Base-by-base conservation (phyloP, 2,329 filamentous ascomycete species). In the Sarocladium oryzae region DNA sequence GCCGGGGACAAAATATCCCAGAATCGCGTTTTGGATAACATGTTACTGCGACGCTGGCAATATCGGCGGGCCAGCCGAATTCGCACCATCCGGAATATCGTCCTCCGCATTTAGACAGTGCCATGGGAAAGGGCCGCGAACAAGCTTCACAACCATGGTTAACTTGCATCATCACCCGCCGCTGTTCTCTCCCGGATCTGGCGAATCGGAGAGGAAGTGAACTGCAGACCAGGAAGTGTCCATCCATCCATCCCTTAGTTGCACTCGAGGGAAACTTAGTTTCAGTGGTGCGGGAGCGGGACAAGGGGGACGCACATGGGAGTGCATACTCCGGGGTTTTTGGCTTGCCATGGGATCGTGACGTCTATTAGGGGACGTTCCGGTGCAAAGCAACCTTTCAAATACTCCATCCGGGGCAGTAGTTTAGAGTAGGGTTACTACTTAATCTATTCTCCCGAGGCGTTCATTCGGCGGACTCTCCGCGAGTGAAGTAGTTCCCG, bases 21-120 rank as follows among this genome's bases (percentile, higher is more conserved):
- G 13, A 28, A 21, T 9, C 9, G 43, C 16, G 43, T 16, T 48
- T 48, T 30, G 43, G 20, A 20, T 48, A 48, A 48, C 26, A 48
- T 33, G 26, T n/a, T 26, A 26, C n/a, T 48, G 43, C 28, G 28
- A 30, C 43, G 43, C 26, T 48, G 43, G 13, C 21, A 48, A 48
- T 48, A 48, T 48, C 43, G 10, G n/a, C n/a, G n/a, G 16, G 21
- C 13, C 4, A 33, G 13, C n/a, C 43, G 4, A 33, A 18, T 20
- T 16, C 43, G 40, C 43, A 32, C 18, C 26, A 20, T 18, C 28
- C 43, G 43, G 43, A 48, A 13, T 33, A 48, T n/a, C 24, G 43
- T 21, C 43, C 43, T 48, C 43, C 43, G 43, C 18, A 18, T 13
- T 5, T n/a, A 32, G 4, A 33, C 15, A 48, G n/a, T 23, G n/a